Conservation (phyloP, 495 filamentous ascomycete genomes). For the Penicillium steckii region DNA sequence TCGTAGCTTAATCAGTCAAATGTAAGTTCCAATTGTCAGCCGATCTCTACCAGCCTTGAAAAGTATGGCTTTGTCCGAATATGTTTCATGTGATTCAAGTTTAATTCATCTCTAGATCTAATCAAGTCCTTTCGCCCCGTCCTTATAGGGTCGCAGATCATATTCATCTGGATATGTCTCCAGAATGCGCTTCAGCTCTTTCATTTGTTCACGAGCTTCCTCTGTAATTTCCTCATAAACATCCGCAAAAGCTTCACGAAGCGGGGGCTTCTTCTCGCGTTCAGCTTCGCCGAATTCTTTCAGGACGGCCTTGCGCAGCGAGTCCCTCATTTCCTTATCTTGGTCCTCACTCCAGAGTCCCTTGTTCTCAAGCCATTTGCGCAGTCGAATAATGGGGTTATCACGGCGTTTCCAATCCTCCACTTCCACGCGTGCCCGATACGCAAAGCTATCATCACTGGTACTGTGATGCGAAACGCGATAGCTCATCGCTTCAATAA, state of each 20-base stretch:
- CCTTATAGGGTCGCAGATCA: conserved; percentile 75
- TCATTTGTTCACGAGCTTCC: conserved; percentile 77
- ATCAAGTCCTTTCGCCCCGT: conserved; percentile 65
- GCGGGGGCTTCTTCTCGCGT: conserved; percentile 80
- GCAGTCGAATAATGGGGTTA: conserved; percentile 86
- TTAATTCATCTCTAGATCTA: neutral
- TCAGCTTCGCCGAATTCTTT: conserved; percentile 86
- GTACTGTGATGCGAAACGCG: conserved; percentile 97
- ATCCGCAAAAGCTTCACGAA: conserved; percentile 78
- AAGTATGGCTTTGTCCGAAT: no score
- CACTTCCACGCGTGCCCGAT: conserved; percentile 89
- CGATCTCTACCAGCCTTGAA: no score
- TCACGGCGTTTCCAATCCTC: conserved; percentile 98
- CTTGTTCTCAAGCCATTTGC: conserved; percentile 87
- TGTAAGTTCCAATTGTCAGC: no score
- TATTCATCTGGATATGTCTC: conserved; percentile 93
- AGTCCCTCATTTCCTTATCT: conserved; percentile 69
- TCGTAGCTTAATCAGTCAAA: no score
- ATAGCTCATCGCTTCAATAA: conserved; percentile 98
- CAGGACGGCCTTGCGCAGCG: conserved; percentile 69
- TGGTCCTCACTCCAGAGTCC: conserved; percentile 80
- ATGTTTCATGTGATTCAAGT: no score
- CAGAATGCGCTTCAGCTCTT: conserved; percentile 69
- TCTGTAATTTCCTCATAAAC: conserved; percentile 86
- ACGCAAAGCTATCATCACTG: conserved; percentile 95